Conservation (phyloP, 148 eudicot species). For the Bassia scoparia region DNA sequence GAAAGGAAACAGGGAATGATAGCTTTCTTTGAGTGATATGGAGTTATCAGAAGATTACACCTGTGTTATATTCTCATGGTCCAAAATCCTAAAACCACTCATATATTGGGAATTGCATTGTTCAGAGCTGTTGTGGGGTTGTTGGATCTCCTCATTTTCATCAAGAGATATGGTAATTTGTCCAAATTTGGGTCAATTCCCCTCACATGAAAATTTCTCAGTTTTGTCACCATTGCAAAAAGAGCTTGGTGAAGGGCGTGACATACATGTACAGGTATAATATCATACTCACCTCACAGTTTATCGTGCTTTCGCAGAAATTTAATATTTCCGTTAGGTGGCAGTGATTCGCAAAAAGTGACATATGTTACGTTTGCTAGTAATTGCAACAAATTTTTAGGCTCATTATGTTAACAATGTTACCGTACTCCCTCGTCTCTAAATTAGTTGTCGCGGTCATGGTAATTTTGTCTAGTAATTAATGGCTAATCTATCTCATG, state of each 20-base stretch:
- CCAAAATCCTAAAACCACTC: slow-evolving; percentile 88
- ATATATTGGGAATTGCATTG: slow-evolving; percentile 69
- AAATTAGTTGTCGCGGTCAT: no score
- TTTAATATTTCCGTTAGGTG: not conserved
- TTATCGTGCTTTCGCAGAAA: not conserved
- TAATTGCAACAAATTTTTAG: no score
- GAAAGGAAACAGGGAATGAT: not conserved
- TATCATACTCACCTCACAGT: not conserved
- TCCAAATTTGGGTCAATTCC: slow-evolving; percentile 23
- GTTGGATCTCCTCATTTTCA: slow-evolving; percentile 29
- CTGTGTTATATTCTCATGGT: slow-evolving; percentile 83
- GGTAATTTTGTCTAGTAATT: no score
- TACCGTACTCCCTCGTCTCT: no score
- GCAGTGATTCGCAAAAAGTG: no score
- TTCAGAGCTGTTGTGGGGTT: slow-evolving; percentile 55
- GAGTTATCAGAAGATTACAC: slow-evolving; percentile 92
- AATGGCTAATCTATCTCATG: no score
- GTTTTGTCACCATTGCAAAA: slow-evolving; percentile 71
- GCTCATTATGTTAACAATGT: no score
- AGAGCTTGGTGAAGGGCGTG: slow-evolving; percentile 59
- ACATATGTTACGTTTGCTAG: no score
- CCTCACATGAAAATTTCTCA: slow-evolving; percentile 42
- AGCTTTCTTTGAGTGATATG: slow-evolving; percentile 57
- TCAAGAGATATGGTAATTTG: slow-evolving; percentile 26
- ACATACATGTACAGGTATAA: slow-evolving; percentile 79